Evolutionary conservation across 164 flowering plant species (phyloP), one percentile per base, ranked within the genome.

Genomic region (Platanus orientalis): DNA sequence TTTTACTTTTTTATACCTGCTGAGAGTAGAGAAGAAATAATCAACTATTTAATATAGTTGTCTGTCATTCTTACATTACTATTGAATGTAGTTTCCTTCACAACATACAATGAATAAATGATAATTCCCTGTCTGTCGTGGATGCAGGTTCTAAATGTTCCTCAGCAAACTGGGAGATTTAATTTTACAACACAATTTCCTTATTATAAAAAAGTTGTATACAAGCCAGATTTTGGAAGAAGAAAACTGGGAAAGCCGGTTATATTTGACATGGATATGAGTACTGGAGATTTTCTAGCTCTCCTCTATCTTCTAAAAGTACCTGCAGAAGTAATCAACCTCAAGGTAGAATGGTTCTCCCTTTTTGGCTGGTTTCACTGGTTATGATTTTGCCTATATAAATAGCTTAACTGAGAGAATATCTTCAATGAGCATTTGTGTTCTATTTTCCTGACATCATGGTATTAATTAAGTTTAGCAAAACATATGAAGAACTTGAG

Each of bases 251-350:
- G 97, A 58, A 87, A 80, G 61, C 76, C 88, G 57, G 74, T 94
- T 29, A 73, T 94, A 7, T 91, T 94, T 61, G 99, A 94, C 76
- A 94, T 89, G 96, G 99, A 94, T 67, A 94, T 91, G 98, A 91
- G 97, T 75, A 89, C 84, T 28, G 98, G 98, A 67, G 97, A 94
- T 78, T 89, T 94, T 69, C 73, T 94, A 50, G 81, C 99, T 68
- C 76, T 94, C 17, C 71, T 94, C 57, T 91, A 81, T 78, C 96
- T 94, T 24, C 85, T 94, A 3, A 94, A 94, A 84, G 79, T 89
- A 28, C 97, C 97, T 5, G 81, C 84, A 14, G 96, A 91, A 74
- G 70, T 71, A 23, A 82, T 89, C 52, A 68, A 94, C 67, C 83
- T 94, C 63, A 86, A 89, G 92, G 99, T 91, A 79, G 27, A 44